Evolutionary conservation across 1,284 basidiomycete genomes (phyloP), one percentile per base, ranked within the genome.

Genomic region (Ceratobasidium sp.): DNA sequence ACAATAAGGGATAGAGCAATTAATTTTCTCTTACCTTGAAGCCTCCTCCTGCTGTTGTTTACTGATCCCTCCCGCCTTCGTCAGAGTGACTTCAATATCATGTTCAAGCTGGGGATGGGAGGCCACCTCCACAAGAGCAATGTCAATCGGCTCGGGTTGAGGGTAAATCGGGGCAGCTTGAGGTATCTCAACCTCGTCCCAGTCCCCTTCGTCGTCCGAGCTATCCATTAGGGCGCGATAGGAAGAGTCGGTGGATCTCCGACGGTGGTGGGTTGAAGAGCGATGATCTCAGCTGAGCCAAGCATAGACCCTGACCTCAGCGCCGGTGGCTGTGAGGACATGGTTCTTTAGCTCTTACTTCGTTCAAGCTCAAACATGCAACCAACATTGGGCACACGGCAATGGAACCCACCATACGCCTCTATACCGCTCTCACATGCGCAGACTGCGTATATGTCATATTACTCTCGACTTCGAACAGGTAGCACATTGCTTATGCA

Each of bases 401-500:
- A 56, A 56, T 56, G 52, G 52, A 40, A 74, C 23, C n/a, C 64
- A 42, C 66, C 48, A n/a, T 46, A 50, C 4, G 48, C 77, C n/a
- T 20, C 78, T 7, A 52, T 64, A 7, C 50, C 70, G 17, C 57
- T 73, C 42, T 67, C 70, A 23, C 71, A 69, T 56, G 44, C 88
- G 0, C 97, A 99, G 84, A 96, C 94, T 0, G 85, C 92, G 26
- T 90, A 91, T 80, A 93, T 95, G 0, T 94, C 95, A 0, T 99
- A 98, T 84, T 88, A 96, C 0, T 94, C 96, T 5, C 91, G 97
- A n/a, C 87, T 99, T 76, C 91, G 94, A n/a, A 97, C 96, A 0
- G 97, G 97, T 38, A 90, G 93, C 6, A 94, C 95, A 0, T 91
- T 95, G 2, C 90, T 99, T 79, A 90, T 99, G 85, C 97, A 99